Evolutionary conservation across 2,329 filamentous ascomycete genomes (phyloP).

Genomic region (Venturia asperata): DNA sequence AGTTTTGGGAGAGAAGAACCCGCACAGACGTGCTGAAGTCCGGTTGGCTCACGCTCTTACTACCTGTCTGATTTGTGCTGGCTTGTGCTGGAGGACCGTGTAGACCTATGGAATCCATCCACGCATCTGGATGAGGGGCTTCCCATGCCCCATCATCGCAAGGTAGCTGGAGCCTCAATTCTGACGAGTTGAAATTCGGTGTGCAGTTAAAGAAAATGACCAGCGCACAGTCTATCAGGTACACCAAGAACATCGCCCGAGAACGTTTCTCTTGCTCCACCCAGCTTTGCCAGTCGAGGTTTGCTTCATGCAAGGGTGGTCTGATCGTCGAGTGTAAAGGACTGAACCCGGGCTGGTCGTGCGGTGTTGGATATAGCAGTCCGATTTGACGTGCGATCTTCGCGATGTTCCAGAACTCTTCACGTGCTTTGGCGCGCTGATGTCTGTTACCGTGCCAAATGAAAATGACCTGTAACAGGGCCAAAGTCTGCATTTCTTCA

Average conservation of each 20-base stretch:
- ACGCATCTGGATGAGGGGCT: slow-evolving; percentile 51
- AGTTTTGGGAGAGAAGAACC: slow-evolving; percentile 52
- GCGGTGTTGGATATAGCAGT: slow-evolving; percentile 48
- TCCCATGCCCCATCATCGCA: slow-evolving; percentile 70
- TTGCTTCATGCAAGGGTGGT: slow-evolving; percentile 35
- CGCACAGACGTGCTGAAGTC: slow-evolving; percentile 56
- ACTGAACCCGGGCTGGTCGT: slow-evolving; percentile 46
- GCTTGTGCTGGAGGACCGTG: slow-evolving; percentile 50
- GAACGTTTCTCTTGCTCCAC: slow-evolving; percentile 64
- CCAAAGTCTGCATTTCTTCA: slow-evolving; percentile 61
- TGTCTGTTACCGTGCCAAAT: slow-evolving; percentile 63
- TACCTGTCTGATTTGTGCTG: slow-evolving; percentile 55
- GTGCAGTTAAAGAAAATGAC: slow-evolving; percentile 65
- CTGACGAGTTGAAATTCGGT: slow-evolving; percentile 56
- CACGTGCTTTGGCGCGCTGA: slow-evolving; percentile 57
- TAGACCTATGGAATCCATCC: slow-evolving; percentile 58
- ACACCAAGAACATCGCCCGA: slow-evolving; percentile 58
- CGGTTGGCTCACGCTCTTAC: slow-evolving; percentile 56
- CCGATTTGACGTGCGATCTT: slow-evolving; percentile 51
- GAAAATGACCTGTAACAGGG: slow-evolving; percentile 55
- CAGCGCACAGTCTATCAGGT: slow-evolving; percentile 57
- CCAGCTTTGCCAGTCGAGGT: slow-evolving; percentile 61
- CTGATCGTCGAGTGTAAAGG: slow-evolving; percentile 51
- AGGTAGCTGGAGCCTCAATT: slow-evolving; percentile 61
- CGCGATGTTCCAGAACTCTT: slow-evolving; percentile 52